Evolutionary conservation across 1,284 basidiomycete genomes (phyloP), one percentile per base, ranked within the genome.

Genomic region (Rhizopogon parksii): DNA sequence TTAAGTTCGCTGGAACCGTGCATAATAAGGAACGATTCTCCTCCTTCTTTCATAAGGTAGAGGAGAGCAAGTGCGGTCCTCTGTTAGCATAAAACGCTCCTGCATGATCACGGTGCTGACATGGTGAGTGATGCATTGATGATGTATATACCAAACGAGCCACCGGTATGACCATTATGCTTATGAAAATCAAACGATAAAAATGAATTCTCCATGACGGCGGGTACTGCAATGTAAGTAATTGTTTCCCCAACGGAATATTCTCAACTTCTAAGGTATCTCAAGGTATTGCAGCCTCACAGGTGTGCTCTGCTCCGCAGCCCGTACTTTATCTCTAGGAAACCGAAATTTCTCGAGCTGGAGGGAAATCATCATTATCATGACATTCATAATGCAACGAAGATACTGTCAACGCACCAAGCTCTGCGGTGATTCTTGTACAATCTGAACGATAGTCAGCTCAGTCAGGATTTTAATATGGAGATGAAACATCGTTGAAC

Each of bases 351-450:
- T 64, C 56, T n/a, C 42, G 51, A 6, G 64, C 65, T 63, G 17
- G 2, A 14, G 17, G 14, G 8, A 5, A 17, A 24, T 2, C 21
- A 21, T 59, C 52, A n/a, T 19, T 2, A 2, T 6, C 3, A 38
- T n/a, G 12, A 49, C 12, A 3, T 37, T 19, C 37, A 15, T 6
- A 27, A 36, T 11, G 4, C 21, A 21, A 21, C 15, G n/a, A 6
- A 8, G 12, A n/a, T 5, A n/a, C 15, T 14, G 25, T n/a, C 5
- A 21, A 56, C 57, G 15, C 32, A 75, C 75, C 75, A 12, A 76
- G 60, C 36, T 69, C 32, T 59, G 47, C 2, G 76, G 77, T 17
- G 66, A 67, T 53, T 77, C 76, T 36, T 78, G 77, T 1, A 68
- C 64, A 36, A 78, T 72, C 71, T 77, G 42, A 15, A 21, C 6